Base-by-base conservation (phyloP, 108 stramenopile species). In the Bacterosira constricta region DNA sequence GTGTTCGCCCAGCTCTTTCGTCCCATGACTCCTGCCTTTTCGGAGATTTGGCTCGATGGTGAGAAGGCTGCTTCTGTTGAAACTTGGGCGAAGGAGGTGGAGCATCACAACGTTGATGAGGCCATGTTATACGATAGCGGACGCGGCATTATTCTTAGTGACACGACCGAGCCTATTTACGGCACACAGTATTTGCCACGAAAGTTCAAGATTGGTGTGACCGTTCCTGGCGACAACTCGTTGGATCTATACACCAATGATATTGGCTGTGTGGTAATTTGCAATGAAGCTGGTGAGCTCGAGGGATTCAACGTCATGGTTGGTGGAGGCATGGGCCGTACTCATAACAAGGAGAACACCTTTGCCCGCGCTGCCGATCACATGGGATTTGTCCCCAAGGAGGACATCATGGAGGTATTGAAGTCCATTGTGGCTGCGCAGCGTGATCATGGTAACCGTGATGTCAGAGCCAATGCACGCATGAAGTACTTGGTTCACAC, bases 401-500 rank as follows among this genome's bases (percentile, higher is more conserved):
- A 99, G 39, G 91, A 97, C 50, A 88, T 96, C 45, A 89, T 95
- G 71, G 97, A 96, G 69, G 69, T 92, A 21, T 75, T 93, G 81
- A 96, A 99, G 90, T 81, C 88, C 31, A 96, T 98, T 72, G 69
- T 98, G 27, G 97, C 96, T 27, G 90, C 92, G 21, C 98, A 97
- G 81, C 90, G 97, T 41, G 98, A 98, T 83, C 96, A 97, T 80
- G 98, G 98, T 15, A 97, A 98, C 75, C 88, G 98, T 42, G 98
- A 98, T 75, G 96, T 97, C 41, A 88, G 97, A 36, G 94, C 96
- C 54, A 97, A 99, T 76, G 97, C 97, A 11, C 95, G 98, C 51
- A 96, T 97, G 92, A 99, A 99, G 92, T 98, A 99, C 85, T 79
- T 98, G 38, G 97, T 99, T 9, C 97, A 99, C 84, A 96, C 94